phyloP scores from a whole-genome alignment of 306 rosid species.

The Cyamopsis tetragonoloba region DNA sequence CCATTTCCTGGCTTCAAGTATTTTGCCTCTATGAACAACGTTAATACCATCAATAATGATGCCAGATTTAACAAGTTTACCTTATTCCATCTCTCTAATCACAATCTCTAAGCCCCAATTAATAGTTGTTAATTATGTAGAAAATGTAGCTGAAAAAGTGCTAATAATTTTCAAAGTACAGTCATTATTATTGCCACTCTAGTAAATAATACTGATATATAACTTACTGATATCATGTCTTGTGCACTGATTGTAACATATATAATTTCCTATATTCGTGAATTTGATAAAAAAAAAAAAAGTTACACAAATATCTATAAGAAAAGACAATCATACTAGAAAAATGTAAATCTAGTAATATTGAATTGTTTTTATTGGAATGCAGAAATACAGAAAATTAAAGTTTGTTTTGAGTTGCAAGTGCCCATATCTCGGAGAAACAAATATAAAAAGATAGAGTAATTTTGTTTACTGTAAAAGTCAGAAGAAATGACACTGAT shows the following conservation, averaged over 20 bases:
- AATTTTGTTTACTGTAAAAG: constrained; percentile 8
- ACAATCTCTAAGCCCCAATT: too few species aligned
- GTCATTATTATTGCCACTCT: too few species aligned
- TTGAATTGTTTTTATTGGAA: constrained; percentile 10
- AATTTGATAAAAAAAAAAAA: background rate
- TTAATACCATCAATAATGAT: too few species aligned
- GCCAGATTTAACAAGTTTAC: too few species aligned
- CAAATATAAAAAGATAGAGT: background rate
- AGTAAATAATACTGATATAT: too few species aligned
- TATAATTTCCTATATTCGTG: background rate
- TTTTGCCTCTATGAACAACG: too few species aligned
- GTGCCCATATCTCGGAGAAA: constrained; percentile 21
- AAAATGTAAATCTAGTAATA: background rate
- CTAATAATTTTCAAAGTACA: too few species aligned
- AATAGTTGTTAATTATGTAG: too few species aligned
- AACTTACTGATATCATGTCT: background rate
- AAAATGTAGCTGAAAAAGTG: too few species aligned
- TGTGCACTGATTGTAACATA: background rate
- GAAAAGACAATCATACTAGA: background rate
- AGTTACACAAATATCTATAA: background rate
- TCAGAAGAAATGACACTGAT: background rate
- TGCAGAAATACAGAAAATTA: constrained; percentile 7
- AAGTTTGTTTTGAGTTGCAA: background rate
- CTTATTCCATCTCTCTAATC: too few species aligned
- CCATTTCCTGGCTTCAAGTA: too few species aligned